Percentiles rank a stretch among this genome's conserved stretches.
Conservation (phyloP, 805 yeast species). For the Debaryomyces prosopidis region DNA sequence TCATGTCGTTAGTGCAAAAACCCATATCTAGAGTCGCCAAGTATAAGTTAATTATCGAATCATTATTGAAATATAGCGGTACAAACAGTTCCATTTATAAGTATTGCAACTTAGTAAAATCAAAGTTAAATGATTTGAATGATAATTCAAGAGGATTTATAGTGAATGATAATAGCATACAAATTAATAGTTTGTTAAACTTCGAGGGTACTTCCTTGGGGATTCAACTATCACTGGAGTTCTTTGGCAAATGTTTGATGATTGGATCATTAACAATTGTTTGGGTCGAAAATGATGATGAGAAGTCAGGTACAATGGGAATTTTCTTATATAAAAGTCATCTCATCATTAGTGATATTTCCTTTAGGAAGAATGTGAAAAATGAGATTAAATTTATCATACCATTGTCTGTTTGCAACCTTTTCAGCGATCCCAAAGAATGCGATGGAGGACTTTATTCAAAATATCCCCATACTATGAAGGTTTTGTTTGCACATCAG, state of each 20-base stretch:
- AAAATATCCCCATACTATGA: constrained; percentile 32
- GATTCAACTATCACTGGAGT: constrained; percentile 29
- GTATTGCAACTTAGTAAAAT: constrained; percentile 14
- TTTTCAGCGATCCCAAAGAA: constrained; percentile 22
- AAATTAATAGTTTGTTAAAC: constrained; percentile 13
- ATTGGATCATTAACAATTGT: constrained; percentile 43
- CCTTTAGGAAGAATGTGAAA: constrained; percentile 14
- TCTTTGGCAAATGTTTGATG: constrained; percentile 47
- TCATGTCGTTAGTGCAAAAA: constrained; percentile 52
- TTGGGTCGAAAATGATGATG: constrained; percentile 34
- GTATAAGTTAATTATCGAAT: constrained; percentile 51
- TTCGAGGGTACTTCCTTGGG: constrained; percentile 9
- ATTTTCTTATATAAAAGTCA: constrained; percentile 52
- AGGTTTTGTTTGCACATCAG: constrained; percentile 47
- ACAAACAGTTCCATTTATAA: constrained; percentile 11
- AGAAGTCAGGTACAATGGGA: constrained; percentile 22
- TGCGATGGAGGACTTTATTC: constrained; percentile 32
- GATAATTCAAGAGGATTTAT: constrained; percentile 18
- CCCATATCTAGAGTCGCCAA: constrained; percentile 53
- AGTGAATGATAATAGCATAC: constrained; percentile 20
- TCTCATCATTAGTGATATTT: constrained; percentile 35
- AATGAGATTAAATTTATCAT: constrained; percentile 46
- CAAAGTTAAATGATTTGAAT: constrained; percentile 26
- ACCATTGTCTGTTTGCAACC: constrained; percentile 40
- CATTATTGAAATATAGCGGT: constrained; percentile 29